Conservation (phyloP, 495 filamentous ascomycete species). For the Cercophora newfieldiana region DNA sequence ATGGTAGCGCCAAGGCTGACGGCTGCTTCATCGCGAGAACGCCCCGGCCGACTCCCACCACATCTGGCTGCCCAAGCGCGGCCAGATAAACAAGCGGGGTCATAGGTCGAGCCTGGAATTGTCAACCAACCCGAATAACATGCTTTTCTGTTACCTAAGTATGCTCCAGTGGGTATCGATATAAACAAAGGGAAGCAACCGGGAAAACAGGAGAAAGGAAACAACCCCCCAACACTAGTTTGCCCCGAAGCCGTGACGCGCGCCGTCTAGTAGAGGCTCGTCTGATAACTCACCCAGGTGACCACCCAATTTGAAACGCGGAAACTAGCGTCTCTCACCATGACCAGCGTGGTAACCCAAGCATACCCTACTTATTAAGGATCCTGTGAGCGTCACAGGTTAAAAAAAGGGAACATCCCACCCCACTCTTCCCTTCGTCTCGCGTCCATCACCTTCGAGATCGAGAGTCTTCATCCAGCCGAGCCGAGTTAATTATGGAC, state of each 20-base stretch:
- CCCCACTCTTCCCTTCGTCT: not conserved
- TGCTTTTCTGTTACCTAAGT: constrained; percentile 9
- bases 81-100: not conserved
- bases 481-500: not conserved
- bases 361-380: no score
- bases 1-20: not conserved
- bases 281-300: not conserved
- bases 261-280: constrained; percentile 11
- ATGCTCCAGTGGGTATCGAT: constrained; percentile 10
- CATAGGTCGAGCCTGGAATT: not conserved
- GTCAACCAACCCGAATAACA: not conserved
- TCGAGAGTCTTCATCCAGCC: not conserved
- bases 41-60: no score
- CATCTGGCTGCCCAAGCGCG: not conserved
- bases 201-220: no score
- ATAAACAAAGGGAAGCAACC: not conserved
- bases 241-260: not conserved
- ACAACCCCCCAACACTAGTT: not conserved
- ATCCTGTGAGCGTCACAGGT: no score
- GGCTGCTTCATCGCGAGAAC: not conserved
- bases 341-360: no score
- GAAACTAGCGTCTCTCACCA: no score
- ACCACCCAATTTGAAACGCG: no score
- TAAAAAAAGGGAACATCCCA: not conserved
- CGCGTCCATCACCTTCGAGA: not conserved